Evolutionary conservation across 805 yeast genomes (phyloP), one percentile per base, ranked within the genome.

Genomic region (Metschnikowia dekortorum): DNA sequence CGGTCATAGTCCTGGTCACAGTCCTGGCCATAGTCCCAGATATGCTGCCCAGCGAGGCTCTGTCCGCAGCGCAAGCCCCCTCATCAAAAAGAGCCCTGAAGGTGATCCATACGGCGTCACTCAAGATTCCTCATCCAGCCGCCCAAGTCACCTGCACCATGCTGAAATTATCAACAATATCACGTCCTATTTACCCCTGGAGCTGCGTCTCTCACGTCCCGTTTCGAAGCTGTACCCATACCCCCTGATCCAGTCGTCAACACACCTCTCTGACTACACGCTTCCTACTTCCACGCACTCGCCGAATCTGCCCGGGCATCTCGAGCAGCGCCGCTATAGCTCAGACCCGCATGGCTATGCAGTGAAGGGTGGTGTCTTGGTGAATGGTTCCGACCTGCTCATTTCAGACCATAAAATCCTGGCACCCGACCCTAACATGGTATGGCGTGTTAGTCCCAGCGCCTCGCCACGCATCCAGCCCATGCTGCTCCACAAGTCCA

Each of bases 141-240:
- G 22, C 22, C 22, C 22, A 22, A 22, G 5, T 22, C 22, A 22
- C 5, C 22, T 22, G 22, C 22, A 22, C 22, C 22, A 22, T 31
- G 41, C 30, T 38, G 35, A 35, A n/a, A 16, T 29, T 29, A 18
- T 41, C n/a, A 30, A 10, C 36, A 41, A 38, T 7, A 36, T 48
- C 11, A 34, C 39, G 10, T 16, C 50, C 9, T 52, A 51, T 9
- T 39, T 48, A 18, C 42, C 54, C 13, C 41, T 46, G 6, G 50
- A 14, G n/a, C 45, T 42, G 45, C 45, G 38, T 9, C 45, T 42
- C 37, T 11, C 38, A 7, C n/a, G 45, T 14, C 46, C 46, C 0
- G 28, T 29, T 2, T 34, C 46, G 1, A 44, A 44, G 13, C 34
- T 35, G 6, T 44, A 44, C 16, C 46, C 46, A 4, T 44, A 44